phyloP scores from a whole-genome alignment of 257 asterid species.

The Fraxinus cuspidata region DNA sequence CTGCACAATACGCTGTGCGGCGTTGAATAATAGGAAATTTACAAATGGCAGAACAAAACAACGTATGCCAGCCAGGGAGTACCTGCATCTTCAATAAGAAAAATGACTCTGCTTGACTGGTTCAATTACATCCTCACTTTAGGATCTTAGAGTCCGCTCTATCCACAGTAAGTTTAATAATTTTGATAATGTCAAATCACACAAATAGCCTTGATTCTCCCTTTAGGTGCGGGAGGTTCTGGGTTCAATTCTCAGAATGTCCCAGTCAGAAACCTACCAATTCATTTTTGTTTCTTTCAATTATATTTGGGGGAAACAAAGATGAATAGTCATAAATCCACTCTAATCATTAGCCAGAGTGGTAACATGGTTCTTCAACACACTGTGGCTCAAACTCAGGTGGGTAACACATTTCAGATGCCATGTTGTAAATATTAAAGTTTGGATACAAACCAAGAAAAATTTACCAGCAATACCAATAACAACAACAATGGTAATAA shows the following conservation, averaged over 20 bases:
- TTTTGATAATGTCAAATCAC: neutral
- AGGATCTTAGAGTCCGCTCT: neutral
- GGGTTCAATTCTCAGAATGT: constrained; percentile 30
- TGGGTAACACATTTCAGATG: neutral
- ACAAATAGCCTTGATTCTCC: constrained; percentile 30
- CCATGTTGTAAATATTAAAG: neutral
- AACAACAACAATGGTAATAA: neutral
- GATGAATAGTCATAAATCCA: neutral
- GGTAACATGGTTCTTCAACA: neutral
- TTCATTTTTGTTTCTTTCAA: neutral
- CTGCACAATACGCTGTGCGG: neutral
- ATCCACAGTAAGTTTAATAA: neutral
- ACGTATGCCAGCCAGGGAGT: neutral
- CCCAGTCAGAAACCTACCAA: constrained; percentile 20
- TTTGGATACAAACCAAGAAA: neutral
- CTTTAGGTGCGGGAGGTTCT: constrained; percentile 48
- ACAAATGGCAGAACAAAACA: neutral
- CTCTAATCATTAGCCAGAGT: too few species aligned
- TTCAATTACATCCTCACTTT: neutral
- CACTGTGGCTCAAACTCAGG: neutral
- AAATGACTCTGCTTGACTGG: neutral
- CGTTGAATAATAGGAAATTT: neutral
- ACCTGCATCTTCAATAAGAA: neutral
- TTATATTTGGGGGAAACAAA: neutral
- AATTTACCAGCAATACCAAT: too few species aligned